These are phyloP conservation scores for Penicillium digitatum DNA, from an alignment of 2,329 filamentous ascomycete genomes.

Conservation along the genomic window DNA sequence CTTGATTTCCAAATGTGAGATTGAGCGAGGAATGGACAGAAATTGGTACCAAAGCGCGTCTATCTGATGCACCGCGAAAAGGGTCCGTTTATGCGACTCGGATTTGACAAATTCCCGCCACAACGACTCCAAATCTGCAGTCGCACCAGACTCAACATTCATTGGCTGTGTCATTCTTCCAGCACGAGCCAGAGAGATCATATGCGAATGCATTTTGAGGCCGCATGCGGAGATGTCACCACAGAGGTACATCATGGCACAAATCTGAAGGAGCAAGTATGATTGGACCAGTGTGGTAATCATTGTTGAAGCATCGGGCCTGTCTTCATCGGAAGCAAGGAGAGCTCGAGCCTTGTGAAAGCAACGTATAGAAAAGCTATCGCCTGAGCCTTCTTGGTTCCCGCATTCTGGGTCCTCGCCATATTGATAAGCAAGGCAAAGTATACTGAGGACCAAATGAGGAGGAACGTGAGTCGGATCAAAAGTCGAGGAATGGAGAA, in stretches of 20 bases:
- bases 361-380: slow-evolving; percentile 31
- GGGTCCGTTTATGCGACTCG: slow-evolving; percentile 43
- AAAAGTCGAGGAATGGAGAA: slow-evolving; percentile 39
- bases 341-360: slow-evolving; percentile 33
- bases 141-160: slow-evolving; percentile 11
- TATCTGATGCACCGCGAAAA: slow-evolving; percentile 44
- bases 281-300: slow-evolving; percentile 36
- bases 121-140: slow-evolving; percentile 37
- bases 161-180: slow-evolving; percentile 37
- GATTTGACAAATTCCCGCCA: slow-evolving; percentile 39
- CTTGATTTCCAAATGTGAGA: slow-evolving; percentile 44
- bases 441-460: slow-evolving; percentile 35
- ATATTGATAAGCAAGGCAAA: slow-evolving; percentile 41
- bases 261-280: slow-evolving; percentile 42
- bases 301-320: slow-evolving; percentile 10
- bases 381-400: slow-evolving; percentile 25
- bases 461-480: slow-evolving; percentile 22
- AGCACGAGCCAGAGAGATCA: slow-evolving; percentile 40
- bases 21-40: slow-evolving; percentile 29
- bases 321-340: slow-evolving; percentile 20
- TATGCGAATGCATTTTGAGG: slow-evolving; percentile 40
- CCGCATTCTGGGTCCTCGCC: slow-evolving; percentile 36
- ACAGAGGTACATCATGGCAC: slow-evolving; percentile 45
- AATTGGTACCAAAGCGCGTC: slow-evolving; percentile 47
- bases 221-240: slow-evolving; percentile 35